A percentile compares a stretch with the other conserved stretches of the same genome.
phyloP scores from a whole-genome alignment of 2,329 filamentous ascomycete genomes.

The Trichothecium roseum region DNA sequence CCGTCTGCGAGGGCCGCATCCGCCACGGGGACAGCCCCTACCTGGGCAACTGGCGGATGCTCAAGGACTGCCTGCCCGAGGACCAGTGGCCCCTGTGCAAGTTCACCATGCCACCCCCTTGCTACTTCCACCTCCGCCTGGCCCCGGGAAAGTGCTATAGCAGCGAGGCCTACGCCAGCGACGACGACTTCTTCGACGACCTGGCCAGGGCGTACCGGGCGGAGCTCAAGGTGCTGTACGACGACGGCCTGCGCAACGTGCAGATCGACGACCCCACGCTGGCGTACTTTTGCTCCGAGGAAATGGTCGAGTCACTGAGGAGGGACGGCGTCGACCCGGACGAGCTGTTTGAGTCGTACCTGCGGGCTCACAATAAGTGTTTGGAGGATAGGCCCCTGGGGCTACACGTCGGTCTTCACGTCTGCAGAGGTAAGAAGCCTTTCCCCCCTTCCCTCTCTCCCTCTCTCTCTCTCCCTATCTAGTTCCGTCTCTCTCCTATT shows the following conservation, averaged over 20 bases:
- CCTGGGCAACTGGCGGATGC: conserved; percentile 30
- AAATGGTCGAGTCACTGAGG: conserved; percentile 49
- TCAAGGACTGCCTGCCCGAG: conserved; percentile 34
- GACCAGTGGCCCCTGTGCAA: conserved; percentile 55
- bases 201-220: conserved; percentile 44
- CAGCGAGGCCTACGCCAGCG: conserved; percentile 37
- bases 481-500: too few species aligned
- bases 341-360: conserved; percentile 57
- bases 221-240: conserved; percentile 44
- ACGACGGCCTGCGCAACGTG: conserved; percentile 43
- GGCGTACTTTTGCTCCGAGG: conserved; percentile 57
- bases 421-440: conserved; percentile 28
- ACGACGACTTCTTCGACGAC: conserved; percentile 46
- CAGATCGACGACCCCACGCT: conserved; percentile 56
- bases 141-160: conserved; percentile 42
- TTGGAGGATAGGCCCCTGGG: conserved; percentile 50
- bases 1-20: conserved; percentile 31
- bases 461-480: neutral
- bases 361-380: conserved; percentile 64
- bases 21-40: conserved; percentile 28
- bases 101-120: conserved; percentile 56
- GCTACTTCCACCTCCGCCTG: conserved; percentile 53
- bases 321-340: conserved; percentile 50
- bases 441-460: neutral
- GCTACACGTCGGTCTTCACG: conserved; percentile 61